Evolutionary conservation across 1,284 basidiomycete species (phyloP).

Genomic region (Stygiomarasmius scandens): DNA sequence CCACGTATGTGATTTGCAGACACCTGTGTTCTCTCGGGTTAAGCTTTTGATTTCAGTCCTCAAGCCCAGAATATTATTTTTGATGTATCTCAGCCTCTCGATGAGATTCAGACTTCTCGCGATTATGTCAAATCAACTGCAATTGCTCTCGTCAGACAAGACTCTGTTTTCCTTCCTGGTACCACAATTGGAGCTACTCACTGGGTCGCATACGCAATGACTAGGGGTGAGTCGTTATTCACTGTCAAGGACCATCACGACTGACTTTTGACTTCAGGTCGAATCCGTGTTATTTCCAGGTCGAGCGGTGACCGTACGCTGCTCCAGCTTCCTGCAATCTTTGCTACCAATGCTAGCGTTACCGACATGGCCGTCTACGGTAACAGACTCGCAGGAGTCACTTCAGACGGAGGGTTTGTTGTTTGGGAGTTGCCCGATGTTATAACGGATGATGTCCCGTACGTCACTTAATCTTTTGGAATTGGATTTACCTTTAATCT

Average conservation of each 20-base stretch:
- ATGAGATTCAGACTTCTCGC: slow-evolving; percentile 70
- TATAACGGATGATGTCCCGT: slow-evolving; percentile 84
- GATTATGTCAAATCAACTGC: slow-evolving; percentile 80
- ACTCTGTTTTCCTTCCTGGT: slow-evolving; percentile 77
- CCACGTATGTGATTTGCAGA: slow-evolving; percentile 47
- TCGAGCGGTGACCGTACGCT: slow-evolving; percentile 83
- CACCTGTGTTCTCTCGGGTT: slow-evolving; percentile 18
- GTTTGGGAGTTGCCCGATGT: slow-evolving; percentile 82
- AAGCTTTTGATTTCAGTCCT: slow-evolving; percentile 35
- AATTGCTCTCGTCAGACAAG: slow-evolving; percentile 82
- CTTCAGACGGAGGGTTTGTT: slow-evolving; percentile 82
- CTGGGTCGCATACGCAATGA: slow-evolving; percentile 90
- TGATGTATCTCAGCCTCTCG: slow-evolving; percentile 70
- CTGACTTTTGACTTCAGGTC: slow-evolving; percentile 43
- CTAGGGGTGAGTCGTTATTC: slow-evolving; percentile 54
- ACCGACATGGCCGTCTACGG: slow-evolving; percentile 82
- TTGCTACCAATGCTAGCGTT: slow-evolving; percentile 63
- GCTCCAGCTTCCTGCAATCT: slow-evolving; percentile 69
- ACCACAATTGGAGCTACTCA: slow-evolving; percentile 84
- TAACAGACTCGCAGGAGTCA: slow-evolving; percentile 81
- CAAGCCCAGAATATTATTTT: slow-evolving; percentile 70
- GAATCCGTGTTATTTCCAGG: slow-evolving; percentile 82
- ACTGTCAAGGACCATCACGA: neutral
- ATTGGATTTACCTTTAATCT: slow-evolving; percentile 15
- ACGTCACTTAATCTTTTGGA: slow-evolving; percentile 33